These are phyloP conservation scores for Chlamydomonas reinhardtii DNA, from an alignment of 163 green algal genomes.

Conservation along the genomic window DNA sequence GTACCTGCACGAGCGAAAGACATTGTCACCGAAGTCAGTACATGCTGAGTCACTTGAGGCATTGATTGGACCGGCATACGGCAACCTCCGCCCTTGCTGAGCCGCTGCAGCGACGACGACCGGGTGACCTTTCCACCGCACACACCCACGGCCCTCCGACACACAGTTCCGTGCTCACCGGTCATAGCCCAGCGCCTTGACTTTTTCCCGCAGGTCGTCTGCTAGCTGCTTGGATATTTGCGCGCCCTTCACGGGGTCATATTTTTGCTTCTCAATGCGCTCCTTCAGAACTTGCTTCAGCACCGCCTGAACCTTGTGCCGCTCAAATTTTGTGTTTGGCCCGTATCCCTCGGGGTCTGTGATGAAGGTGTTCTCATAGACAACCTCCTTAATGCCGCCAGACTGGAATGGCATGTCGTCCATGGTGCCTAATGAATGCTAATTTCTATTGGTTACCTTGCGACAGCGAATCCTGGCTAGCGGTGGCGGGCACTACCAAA, in stretches of 20 bases:
- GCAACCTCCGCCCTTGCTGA: no score
- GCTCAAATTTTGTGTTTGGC: conserved; percentile 71
- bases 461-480: not conserved
- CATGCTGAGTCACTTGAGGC: no score
- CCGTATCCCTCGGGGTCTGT: conserved; percentile 81
- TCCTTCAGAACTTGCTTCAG: conserved; percentile 80
- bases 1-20: conserved; percentile 21
- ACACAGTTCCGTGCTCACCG: conserved; percentile 67
- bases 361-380: conserved; percentile 92
- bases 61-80: no score
- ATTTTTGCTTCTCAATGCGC: conserved; percentile 82
- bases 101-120: no score
- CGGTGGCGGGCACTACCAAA: no score
- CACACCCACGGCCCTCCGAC: no score
- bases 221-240: conserved; percentile 89
- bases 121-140: no score
- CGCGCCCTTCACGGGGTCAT: conserved; percentile 88
- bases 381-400: conserved; percentile 64
- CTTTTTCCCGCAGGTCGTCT: conserved; percentile 85
- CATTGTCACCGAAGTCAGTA: no score
- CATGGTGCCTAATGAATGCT: not conserved
- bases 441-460: not conserved
- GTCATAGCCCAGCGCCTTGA: conserved; percentile 89
- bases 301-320: conserved; percentile 74
- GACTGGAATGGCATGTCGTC: conserved; percentile 55